A percentile compares a stretch with the other conserved stretches of the same genome.
Conservation (phyloP, 1,139 yeast genomes). For the Kazachstania sp. region DNA sequence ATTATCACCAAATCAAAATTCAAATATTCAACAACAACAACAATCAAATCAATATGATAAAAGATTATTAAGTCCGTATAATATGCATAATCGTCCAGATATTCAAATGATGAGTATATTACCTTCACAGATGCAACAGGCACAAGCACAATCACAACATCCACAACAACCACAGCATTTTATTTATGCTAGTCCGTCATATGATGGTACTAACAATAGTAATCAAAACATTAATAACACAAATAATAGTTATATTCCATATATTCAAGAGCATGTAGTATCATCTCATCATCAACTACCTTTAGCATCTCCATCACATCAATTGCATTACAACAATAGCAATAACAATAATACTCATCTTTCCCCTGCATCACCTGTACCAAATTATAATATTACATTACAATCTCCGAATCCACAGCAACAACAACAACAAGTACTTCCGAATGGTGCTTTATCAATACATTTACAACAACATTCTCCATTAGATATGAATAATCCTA, state of each 20-base stretch:
- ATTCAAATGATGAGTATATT: background rate
- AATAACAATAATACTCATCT: background rate
- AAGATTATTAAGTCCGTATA: background rate
- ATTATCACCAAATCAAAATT: background rate
- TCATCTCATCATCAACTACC: background rate
- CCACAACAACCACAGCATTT: background rate
- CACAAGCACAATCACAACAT: background rate
- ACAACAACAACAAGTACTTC: background rate
- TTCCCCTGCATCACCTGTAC: background rate
- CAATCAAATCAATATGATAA: background rate
- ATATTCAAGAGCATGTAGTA: background rate
- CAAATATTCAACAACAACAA: background rate
- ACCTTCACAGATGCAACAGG: too few species aligned
- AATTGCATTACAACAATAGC: background rate
- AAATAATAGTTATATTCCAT: background rate
- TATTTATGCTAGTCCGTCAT: background rate
- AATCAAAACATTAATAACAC: background rate
- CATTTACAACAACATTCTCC: background rate
- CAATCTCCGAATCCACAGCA: background rate
- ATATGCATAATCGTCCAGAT: background rate
- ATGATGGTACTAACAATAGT: background rate
- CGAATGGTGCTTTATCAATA: background rate
- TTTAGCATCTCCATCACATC: too few species aligned
- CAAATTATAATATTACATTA: background rate
- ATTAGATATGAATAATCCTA: too few species aligned